phyloP scores from a whole-genome alignment of 1,284 basidiomycete genomes.

The Cryptococcus wingfieldii region DNA sequence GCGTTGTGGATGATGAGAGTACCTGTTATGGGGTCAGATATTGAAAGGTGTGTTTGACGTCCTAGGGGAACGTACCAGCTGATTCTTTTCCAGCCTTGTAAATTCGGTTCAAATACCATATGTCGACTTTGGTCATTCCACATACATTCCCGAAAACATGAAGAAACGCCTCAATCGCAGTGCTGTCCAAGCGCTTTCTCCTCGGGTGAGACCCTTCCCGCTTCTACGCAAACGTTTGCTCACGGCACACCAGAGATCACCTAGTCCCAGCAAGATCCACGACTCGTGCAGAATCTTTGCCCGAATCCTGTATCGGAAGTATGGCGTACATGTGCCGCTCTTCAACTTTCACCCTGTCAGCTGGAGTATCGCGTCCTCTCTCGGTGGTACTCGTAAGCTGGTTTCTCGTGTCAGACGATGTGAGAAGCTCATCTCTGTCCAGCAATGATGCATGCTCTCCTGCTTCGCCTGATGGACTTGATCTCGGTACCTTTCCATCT shows the following conservation, averaged over 20 bases:
- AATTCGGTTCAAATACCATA: slow-evolving; percentile 74
- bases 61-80: background rate
- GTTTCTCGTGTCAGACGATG: no score
- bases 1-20: slow-evolving; percentile 73
- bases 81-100: slow-evolving; percentile 46
- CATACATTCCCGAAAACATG: slow-evolving; percentile 62
- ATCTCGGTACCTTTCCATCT: slow-evolving; percentile 25
- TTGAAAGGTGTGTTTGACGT: slow-evolving; percentile 56
- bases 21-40: slow-evolving; percentile 68
- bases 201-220: slow-evolving; percentile 55
- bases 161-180: slow-evolving; percentile 65
- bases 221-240: background rate
- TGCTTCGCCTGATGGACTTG: slow-evolving; percentile 34
- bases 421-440: no score
- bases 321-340: slow-evolving; percentile 68
- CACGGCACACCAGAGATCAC: slow-evolving; percentile 13
- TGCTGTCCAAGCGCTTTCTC: slow-evolving; percentile 61
- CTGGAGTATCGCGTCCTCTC: slow-evolving; percentile 67
- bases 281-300: slow-evolving; percentile 20
- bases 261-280: slow-evolving; percentile 21
- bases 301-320: slow-evolving; percentile 39
- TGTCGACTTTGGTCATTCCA: slow-evolving; percentile 62
- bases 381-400: slow-evolving; percentile 72
- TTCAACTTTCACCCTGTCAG: slow-evolving; percentile 72
- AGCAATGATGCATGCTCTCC: no score